Evolutionary conservation across 352 stramenopile species (phyloP), one percentile per base, ranked within the genome.

Genomic region (Phytophthora citrophthora): DNA sequence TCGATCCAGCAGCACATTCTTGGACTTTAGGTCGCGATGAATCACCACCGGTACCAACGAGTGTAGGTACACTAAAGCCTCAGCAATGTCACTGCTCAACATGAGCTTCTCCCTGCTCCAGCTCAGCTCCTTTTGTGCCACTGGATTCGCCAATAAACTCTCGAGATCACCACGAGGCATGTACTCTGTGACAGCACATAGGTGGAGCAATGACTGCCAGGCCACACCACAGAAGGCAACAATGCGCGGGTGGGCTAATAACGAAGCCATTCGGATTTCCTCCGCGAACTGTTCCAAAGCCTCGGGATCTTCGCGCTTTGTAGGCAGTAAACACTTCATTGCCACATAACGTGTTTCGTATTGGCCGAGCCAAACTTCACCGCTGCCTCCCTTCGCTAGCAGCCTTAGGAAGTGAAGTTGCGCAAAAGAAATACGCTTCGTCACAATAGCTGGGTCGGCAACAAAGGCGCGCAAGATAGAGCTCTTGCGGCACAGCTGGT

Each of bases 161-260:
- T 90, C 81, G 3, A 94, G 52, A 54, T 94, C 86, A 9, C 86
- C 82, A n/a, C 82, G 73, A 39, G 87, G 75, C 67, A 95, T 86
- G 59, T 88, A 95, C 64, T 95, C 86, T 18, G 83, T 91, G 32
- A 95, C 81, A 10, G 81, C 84, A 53, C 81, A 92, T 18, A 95
- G 43, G 40, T 95, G 86, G 34, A 82, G 41, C 24, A 93, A 66
- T 38, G 79, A 91, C 61, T 93, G 80, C 86, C 86, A 95, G 10
- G 82, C 86, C 15, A 93, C 80, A 10, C 89, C 89, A 27, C 83
- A 85, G 62, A 96, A 95, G 3, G 75, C 69, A 11, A 96, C 86
- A 52, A 96, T 96, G 9, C 84, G 74, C 13, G 89, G 85, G 54
- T 96, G 87, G 27, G 92, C 72, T 36, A 95, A 70, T 31, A 88